phyloP scores from a whole-genome alignment of 371 early-diverging fungal genomes.

The Neoconidiobolus thromboides region DNA sequence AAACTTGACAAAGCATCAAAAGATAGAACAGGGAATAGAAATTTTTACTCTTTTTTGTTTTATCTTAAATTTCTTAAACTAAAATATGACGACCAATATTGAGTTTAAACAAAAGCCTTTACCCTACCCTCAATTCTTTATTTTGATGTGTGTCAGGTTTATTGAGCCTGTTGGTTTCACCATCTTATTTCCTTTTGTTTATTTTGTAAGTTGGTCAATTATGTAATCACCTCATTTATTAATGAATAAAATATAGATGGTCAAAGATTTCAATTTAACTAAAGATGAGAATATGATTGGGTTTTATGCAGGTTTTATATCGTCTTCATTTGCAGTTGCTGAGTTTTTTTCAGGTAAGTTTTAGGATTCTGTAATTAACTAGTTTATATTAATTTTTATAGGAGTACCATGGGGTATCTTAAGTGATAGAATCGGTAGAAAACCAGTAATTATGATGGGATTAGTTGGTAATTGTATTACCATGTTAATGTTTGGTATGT shows the following conservation, averaged over 20 bases:
- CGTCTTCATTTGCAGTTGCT: slow-evolving; percentile 34
- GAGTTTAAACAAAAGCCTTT: slow-evolving; percentile 16
- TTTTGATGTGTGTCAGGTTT: slow-evolving; percentile 21
- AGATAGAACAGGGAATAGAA: no score
- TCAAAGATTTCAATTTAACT: slow-evolving; percentile 28
- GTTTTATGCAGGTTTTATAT: slow-evolving; percentile 39
- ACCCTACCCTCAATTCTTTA: slow-evolving; percentile 27
- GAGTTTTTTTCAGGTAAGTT: slow-evolving; percentile 31
- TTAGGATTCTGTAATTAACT: neutral
- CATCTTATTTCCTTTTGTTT: slow-evolving; percentile 38
- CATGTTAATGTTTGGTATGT: slow-evolving; percentile 56
- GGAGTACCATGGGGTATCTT: slow-evolving; percentile 30
- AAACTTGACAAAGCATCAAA: no score
- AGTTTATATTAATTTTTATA: slow-evolving; percentile 13
- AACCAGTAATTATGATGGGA: slow-evolving; percentile 62
- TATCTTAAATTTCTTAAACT: no score
- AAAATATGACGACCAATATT: no score
- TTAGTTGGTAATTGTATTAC: slow-evolving; percentile 49
- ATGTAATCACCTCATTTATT: neutral
- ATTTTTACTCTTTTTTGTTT: no score
- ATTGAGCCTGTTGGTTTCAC: slow-evolving; percentile 34
- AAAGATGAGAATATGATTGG: slow-evolving; percentile 30
- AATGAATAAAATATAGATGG: slow-evolving; percentile 19
- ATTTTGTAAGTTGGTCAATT: slow-evolving; percentile 22
- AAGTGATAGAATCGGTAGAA: slow-evolving; percentile 47